These are phyloP conservation scores for Chalciporus sphaerocephalus DNA, from an alignment of 768 basidiomycete genomes.

Conservation along the genomic window DNA sequence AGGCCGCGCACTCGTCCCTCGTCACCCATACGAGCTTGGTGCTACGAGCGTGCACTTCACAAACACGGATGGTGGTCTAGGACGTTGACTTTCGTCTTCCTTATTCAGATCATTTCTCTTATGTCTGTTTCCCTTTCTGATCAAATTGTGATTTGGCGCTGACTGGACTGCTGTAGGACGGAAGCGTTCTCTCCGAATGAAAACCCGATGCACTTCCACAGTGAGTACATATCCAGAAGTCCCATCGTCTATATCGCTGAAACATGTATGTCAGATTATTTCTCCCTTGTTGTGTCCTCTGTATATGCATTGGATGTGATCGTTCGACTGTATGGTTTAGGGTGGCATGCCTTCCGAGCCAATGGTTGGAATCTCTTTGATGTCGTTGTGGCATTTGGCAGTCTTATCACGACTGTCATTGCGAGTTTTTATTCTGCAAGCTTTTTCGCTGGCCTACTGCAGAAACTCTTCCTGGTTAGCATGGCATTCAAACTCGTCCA, in stretches of 20 bases:
- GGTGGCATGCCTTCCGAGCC: conserved; percentile 76
- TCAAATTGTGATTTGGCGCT: not conserved
- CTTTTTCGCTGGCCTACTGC: conserved; percentile 59
- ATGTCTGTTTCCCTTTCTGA: conserved; percentile 51
- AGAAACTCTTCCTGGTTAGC: conserved; percentile 89
- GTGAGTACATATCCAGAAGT: conserved; percentile 38
- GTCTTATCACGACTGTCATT: conserved; percentile 76
- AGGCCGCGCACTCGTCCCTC: conserved; percentile 63
- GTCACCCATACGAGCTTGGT: conserved; percentile 67
- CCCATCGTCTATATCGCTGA: conserved; percentile 10
- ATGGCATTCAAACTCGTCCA: conserved; percentile 95
- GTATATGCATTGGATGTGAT: conserved; percentile 73
- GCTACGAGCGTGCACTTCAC: conserved; percentile 82
- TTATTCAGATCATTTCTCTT: conserved; percentile 76
- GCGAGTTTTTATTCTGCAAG: conserved; percentile 52
- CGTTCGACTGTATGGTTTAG: conserved; percentile 79
- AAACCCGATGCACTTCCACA: conserved; percentile 51
- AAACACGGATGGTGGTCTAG: conserved; percentile 95
- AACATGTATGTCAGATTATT: conserved; percentile 46
- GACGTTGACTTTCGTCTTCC: conserved; percentile 71
- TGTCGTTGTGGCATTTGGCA: conserved; percentile 71
- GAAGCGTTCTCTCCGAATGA: conserved; percentile 61
- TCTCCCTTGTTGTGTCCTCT: conserved; percentile 70
- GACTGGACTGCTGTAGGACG: conserved; percentile 49
- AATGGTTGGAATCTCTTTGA: conserved; percentile 97